These are phyloP conservation scores for Lipomyces kockii DNA, from an alignment of 805 yeast genomes.

Conservation along the genomic window DNA sequence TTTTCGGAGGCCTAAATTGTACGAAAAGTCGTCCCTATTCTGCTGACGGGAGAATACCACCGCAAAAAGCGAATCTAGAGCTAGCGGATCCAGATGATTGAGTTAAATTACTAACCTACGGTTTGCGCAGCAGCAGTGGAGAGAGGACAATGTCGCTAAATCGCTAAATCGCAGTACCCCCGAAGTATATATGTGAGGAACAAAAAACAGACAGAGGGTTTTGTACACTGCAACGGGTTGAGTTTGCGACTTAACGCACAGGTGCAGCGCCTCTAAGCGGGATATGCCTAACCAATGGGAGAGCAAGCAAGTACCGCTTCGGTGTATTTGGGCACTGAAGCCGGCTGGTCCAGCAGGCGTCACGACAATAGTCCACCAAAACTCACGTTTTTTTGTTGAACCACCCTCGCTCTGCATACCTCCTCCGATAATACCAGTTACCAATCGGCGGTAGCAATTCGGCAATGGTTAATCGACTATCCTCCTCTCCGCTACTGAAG, in stretches of 20 bases:
- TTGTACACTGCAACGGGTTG: neutral
- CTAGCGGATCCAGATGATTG: too few species aligned
- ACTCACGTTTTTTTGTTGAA: neutral
- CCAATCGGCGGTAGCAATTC: constrained; percentile 1
- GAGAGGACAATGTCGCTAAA: too few species aligned
- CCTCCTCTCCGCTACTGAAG: constrained; percentile 29
- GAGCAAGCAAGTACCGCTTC: neutral
- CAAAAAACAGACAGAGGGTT: neutral
- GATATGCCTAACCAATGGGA: constrained; percentile 2
- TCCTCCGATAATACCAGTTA: neutral
- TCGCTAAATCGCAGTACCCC: neutral
- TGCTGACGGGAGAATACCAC: too few species aligned
- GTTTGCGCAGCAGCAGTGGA: too few species aligned
- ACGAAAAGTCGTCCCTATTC: too few species aligned
- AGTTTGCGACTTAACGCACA: neutral
- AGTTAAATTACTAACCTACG: too few species aligned
- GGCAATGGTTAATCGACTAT: constrained; percentile 34
- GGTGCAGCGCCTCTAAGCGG: neutral
- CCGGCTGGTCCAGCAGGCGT: neutral
- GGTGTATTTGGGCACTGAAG: neutral
- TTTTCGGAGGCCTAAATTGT: neutral
- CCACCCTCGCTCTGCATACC: neutral
- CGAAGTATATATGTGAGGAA: neutral
- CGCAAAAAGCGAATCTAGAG: too few species aligned
- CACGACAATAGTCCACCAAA: neutral